Percentiles rank a stretch among this genome's conserved stretches.
Evolutionary conservation across 352 stramenopile species (phyloP).

Genomic region (Pythium rishiriense): DNA sequence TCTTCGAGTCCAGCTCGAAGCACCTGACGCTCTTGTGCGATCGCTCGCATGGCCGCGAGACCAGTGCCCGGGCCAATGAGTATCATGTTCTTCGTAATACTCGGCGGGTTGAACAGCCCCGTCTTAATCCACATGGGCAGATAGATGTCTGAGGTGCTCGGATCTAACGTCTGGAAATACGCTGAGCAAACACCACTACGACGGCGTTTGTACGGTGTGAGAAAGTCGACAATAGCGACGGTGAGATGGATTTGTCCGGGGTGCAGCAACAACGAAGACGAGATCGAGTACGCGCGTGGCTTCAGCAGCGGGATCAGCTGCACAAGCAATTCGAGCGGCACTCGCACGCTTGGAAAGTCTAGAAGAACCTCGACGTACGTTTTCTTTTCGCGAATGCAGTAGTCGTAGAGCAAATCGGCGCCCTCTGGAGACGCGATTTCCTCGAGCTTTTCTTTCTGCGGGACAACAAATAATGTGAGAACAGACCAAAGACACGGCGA

Average conservation of each 20-base stretch:
- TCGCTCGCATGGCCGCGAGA: slow-evolving; percentile 89
- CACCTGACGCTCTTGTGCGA: slow-evolving; percentile 82
- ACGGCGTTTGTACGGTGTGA: slow-evolving; percentile 89
- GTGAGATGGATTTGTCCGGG: slow-evolving; percentile 68
- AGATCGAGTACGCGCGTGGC: slow-evolving; percentile 92
- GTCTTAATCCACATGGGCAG: slow-evolving; percentile 89
- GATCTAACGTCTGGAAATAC: slow-evolving; percentile 68
- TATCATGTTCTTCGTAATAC: slow-evolving; percentile 58
- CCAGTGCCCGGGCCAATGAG: slow-evolving; percentile 91
- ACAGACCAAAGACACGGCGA: not conserved
- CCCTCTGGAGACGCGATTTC: slow-evolving; percentile 88
- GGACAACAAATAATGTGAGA: not conserved
- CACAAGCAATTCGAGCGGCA: slow-evolving; percentile 73
- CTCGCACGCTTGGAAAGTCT: slow-evolving; percentile 81
- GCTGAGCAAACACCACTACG: slow-evolving; percentile 82
- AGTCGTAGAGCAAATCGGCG: slow-evolving; percentile 92
- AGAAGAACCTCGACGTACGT: slow-evolving; percentile 86
- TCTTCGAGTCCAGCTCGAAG: slow-evolving; percentile 31
- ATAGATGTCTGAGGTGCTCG: slow-evolving; percentile 30
- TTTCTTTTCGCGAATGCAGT: slow-evolving; percentile 91
- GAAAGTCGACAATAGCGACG: slow-evolving; percentile 89
- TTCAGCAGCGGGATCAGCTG: slow-evolving; percentile 85
- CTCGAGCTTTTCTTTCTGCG: slow-evolving; percentile 89
- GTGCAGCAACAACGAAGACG: slow-evolving; percentile 72
- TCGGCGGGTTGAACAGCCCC: slow-evolving; percentile 70